These are phyloP conservation scores for Ensete glaucum DNA, from an alignment of 176 grass and related monocot species.

Conservation along the genomic window DNA sequence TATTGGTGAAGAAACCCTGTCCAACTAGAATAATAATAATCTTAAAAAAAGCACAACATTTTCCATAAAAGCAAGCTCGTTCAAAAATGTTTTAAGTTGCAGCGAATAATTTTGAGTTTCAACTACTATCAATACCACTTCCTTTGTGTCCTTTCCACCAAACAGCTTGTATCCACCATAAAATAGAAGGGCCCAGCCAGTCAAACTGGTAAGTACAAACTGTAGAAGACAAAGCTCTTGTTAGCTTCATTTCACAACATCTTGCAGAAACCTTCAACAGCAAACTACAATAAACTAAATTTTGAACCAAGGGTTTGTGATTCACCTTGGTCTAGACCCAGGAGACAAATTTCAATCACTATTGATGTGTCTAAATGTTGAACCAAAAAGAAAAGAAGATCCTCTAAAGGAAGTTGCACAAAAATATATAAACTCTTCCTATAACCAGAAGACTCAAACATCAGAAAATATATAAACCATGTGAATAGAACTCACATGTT, in stretches of 20 bases:
- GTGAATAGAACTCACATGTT: conserved; percentile 38
- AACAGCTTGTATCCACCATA: conserved; percentile 35
- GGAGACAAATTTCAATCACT: too few relatives aligned
- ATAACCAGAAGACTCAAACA: neutral
- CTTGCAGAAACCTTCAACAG: neutral
- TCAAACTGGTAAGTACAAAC: conserved; percentile 37
- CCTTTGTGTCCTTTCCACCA: conserved; percentile 24
- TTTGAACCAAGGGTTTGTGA: too few relatives aligned
- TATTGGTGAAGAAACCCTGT: neutral
- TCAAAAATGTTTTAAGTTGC: neutral
- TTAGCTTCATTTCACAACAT: neutral
- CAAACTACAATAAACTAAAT: neutral
- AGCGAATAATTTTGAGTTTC: neutral
- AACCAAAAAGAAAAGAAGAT: neutral
- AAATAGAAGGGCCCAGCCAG: conserved; percentile 26
- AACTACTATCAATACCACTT: neutral
- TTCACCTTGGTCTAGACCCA: too few relatives aligned
- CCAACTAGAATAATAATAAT: neutral
- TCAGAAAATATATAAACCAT: neutral
- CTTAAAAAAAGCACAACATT: neutral
- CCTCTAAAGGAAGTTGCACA: neutral
- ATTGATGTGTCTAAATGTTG: neutral
- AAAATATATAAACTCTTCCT: neutral
- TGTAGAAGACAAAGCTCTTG: conserved; percentile 10
- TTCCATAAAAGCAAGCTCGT: neutral